Conservation (phyloP, 2,329 filamentous ascomycete species). For the Trichoderma atroviride region DNA sequence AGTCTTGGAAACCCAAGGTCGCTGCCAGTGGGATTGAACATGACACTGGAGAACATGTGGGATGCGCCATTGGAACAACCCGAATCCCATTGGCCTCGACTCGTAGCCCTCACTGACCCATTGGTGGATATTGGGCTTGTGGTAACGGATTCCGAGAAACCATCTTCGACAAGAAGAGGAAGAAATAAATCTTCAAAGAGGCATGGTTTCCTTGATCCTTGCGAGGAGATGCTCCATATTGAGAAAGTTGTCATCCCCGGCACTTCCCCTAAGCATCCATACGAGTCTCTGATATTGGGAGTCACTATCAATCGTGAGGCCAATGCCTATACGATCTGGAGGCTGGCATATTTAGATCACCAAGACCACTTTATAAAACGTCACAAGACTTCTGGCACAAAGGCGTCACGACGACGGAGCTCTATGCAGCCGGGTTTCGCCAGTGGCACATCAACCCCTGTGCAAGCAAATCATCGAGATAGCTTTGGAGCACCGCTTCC, state of each 20-base stretch:
- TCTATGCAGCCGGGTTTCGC: conserved; percentile 68
- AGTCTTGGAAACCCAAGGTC: conserved; percentile 58
- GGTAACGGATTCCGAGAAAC: conserved; percentile 60
- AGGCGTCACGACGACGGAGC: conserved; percentile 58
- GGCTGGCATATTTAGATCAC: conserved; percentile 73
- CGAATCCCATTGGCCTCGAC: conserved; percentile 67
- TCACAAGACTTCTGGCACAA: conserved; percentile 49
- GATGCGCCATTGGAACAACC: conserved; percentile 55
- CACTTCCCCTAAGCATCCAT: conserved; percentile 38
- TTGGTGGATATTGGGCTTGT: conserved; percentile 83
- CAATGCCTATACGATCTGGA: conserved; percentile 83
- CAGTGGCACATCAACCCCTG: conserved; percentile 77
- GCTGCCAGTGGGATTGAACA: conserved; percentile 54
- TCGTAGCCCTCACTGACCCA: conserved; percentile 85
- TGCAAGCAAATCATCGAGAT: conserved; percentile 71
- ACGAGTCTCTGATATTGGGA: conserved; percentile 67
- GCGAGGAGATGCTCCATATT: conserved; percentile 83
- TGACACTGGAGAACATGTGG: conserved; percentile 61
- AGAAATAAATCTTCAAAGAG: conserved; percentile 45
- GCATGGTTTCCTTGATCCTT: conserved; percentile 65
- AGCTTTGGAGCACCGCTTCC: conserved; percentile 68
- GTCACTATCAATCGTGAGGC: conserved; percentile 80
- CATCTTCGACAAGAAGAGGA: conserved; percentile 34
- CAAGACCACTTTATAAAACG: conserved; percentile 59
- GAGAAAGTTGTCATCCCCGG: conserved; percentile 66